Evolutionary conservation across 352 stramenopile genomes (phyloP).

Genomic region (Phytopythium chamaehyphon): DNA sequence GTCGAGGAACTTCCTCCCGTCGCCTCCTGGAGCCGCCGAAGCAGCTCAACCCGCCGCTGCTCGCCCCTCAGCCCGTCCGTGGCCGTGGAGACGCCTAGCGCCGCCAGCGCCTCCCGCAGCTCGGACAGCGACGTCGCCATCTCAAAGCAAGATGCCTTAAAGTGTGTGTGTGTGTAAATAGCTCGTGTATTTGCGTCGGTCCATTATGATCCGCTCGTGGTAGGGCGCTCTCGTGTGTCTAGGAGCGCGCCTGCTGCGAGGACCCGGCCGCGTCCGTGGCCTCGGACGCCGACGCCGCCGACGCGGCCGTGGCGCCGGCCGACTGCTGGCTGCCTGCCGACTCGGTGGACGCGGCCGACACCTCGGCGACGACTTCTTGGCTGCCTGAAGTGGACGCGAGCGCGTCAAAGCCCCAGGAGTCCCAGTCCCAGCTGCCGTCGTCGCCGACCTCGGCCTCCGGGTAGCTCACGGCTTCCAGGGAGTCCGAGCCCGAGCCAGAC

Average conservation of each 20-base stretch:
- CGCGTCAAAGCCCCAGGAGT: not conserved
- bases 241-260: conserved; percentile 1
- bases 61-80: conserved; percentile 31
- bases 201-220: too few species aligned
- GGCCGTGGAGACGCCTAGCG: conserved; percentile 26
- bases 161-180: conserved; percentile 1
- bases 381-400: not conserved
- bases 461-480: too few species aligned
- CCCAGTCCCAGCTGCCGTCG: not conserved
- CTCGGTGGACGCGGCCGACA: not conserved
- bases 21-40: conserved; percentile 13
- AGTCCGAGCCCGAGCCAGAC: conserved; percentile 1
- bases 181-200: not conserved
- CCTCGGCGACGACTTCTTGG: conserved; percentile 1
- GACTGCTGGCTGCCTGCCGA: not conserved
- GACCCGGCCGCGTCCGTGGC: not conserved
- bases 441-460: not conserved
- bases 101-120: conserved; percentile 30
- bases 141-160: not conserved
- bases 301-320: not conserved
- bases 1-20: not conserved
- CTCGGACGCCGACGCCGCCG: not conserved
- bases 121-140: conserved; percentile 11
- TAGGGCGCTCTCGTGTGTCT: not conserved
- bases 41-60: conserved; percentile 26